Conservation (phyloP, 148 eudicot species). For the Rhododendron molle region DNA sequence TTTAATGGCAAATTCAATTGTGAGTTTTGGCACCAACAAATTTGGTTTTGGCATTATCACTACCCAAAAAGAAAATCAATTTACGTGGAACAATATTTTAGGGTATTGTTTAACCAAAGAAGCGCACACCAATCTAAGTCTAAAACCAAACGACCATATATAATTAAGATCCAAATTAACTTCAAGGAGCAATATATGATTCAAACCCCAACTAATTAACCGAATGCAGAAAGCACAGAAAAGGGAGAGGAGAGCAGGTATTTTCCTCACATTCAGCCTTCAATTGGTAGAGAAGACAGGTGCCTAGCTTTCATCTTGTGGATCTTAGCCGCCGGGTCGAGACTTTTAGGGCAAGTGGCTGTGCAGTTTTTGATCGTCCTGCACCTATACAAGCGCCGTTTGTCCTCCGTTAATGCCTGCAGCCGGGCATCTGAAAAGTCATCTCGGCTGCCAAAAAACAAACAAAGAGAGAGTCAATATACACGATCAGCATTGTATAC, state of each 20-base stretch:
- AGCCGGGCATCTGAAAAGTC: conserved; percentile 58
- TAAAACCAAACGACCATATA: too few relatives aligned
- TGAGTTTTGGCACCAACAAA: too few relatives aligned
- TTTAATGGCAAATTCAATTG: too few relatives aligned
- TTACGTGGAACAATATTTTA: too few relatives aligned
- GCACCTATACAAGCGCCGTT: conserved; percentile 36
- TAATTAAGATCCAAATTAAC: too few relatives aligned
- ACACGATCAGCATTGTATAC: neutral
- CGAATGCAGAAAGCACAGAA: neutral
- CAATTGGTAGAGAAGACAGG: conserved; percentile 26
- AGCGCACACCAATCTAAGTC: too few relatives aligned
- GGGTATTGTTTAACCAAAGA: too few relatives aligned
- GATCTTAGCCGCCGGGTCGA: conserved; percentile 64
- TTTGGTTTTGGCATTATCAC: too few relatives aligned
- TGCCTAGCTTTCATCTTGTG: conserved; percentile 53
- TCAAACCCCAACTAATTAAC: too few relatives aligned
- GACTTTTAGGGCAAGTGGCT: conserved; percentile 62
- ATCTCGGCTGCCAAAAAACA: conserved; percentile 41
- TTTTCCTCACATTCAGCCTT: conserved; percentile 12
- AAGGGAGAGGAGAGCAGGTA: neutral
- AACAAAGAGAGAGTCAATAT: too few relatives aligned
- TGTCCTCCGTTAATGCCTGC: conserved; percentile 54
- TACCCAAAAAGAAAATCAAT: too few relatives aligned
- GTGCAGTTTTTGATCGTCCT: conserved; percentile 68
- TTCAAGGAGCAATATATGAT: too few relatives aligned